Base-by-base conservation (phyloP, 352 stramenopile genomes). In the Phytopythium mirpurense region DNA sequence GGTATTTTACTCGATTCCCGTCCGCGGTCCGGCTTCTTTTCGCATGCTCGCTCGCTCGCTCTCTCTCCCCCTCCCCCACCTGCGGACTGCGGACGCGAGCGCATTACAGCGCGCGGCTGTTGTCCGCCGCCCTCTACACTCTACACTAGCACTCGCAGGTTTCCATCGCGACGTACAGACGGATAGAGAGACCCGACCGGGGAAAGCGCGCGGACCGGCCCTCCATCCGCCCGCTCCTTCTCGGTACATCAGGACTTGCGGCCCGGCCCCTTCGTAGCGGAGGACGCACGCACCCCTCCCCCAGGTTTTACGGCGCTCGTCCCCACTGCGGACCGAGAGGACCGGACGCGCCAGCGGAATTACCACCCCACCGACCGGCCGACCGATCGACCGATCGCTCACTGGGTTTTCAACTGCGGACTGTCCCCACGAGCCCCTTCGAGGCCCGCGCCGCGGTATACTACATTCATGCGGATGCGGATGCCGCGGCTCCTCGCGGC, bases 391-490 rank as follows among this genome's bases (percentile, higher is more conserved):
- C 36, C 36, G 32, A n/a, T n/a, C 36, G 36, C 36, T 9, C 36
- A 42, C 36, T 24, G 36, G 36, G 10, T 42, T 38, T 18, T 42
- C 14, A 42, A 24, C 36, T n/a, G 36, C 36, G 35, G 35, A n/a
- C 36, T 6, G 36, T 12, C 36, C 36, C 36, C 32, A 36, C 32
- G 9, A 16, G 32, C 32, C n/a, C n/a, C n/a, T n/a, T n/a, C n/a
- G n/a, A n/a, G n/a, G n/a, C n/a, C n/a, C n/a, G n/a, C n/a, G n/a
- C n/a, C n/a, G n/a, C 42, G 23, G 23, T 34, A 34, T 35, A 48
- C 21, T 48, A 35, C 26, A 14, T 4, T 18, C 18, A 18, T 29
- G 31, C 46, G 46, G 24, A 72, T 68, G 67, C 68, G 61, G 60
- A 53, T 44, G 11, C 61, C 2, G 12, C 3, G 51, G 60, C 18